Evolutionary conservation across 345 rosid species (phyloP).

Genomic region (Populus simonii): DNA sequence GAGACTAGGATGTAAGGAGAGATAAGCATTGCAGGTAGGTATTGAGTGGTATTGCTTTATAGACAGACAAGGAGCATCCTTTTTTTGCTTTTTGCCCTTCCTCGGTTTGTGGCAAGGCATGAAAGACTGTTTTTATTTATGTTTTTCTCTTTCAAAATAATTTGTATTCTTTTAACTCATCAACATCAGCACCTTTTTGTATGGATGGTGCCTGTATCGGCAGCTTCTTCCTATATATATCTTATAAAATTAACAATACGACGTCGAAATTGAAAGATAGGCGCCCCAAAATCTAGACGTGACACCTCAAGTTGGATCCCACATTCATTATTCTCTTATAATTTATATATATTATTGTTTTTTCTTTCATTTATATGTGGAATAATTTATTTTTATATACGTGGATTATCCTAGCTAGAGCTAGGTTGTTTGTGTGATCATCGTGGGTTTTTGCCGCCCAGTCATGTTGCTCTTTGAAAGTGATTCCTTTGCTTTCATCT

Average conservation of each 20-base stretch:
- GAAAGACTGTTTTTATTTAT: background rate
- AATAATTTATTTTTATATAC: too few relatives aligned
- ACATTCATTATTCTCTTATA: too few relatives aligned
- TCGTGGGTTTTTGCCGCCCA: constrained; percentile 31
- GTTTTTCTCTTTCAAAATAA: background rate
- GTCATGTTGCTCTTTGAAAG: constrained; percentile 40
- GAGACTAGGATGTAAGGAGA: background rate
- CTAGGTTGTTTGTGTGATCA: constrained; percentile 3
- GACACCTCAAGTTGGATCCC: background rate
- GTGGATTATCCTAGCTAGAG: constrained; percentile 7
- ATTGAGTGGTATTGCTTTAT: constrained; percentile 12
- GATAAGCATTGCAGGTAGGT: constrained; percentile 1
- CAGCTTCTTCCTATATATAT: constrained; percentile 16
- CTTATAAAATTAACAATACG: constrained; percentile 5
- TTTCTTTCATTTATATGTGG: background rate
- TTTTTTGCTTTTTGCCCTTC: constrained; percentile 3
- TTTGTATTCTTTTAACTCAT: background rate
- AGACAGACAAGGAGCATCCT: constrained; percentile 32
- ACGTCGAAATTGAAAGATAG: background rate
- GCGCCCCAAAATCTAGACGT: too few relatives aligned
- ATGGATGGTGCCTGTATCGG: constrained; percentile 3
- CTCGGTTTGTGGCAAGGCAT: constrained; percentile 26
- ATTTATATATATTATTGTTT: too few relatives aligned
- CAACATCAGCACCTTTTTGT: constrained; percentile 32
- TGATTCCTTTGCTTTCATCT: constrained; percentile 58